Base-by-base conservation (phyloP, 1,284 basidiomycete genomes). In the Rhodotorula glutinis region DNA sequence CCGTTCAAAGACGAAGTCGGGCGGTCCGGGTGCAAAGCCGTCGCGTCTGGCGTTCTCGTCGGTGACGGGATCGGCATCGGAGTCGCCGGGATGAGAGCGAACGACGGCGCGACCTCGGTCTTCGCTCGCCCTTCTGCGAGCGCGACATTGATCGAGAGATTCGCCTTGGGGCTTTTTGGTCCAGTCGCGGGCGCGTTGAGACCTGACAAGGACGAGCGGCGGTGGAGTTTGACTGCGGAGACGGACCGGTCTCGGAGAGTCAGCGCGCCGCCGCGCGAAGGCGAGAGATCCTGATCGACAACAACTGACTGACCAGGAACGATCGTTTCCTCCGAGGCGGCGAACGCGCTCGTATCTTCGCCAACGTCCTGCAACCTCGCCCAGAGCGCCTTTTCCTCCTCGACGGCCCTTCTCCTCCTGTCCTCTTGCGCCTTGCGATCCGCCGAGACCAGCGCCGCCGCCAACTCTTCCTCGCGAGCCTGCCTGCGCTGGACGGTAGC, bases 21-120 rank as follows among this genome's bases (percentile, higher is more conserved):
- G 19, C 68, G 63, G 10, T 60, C 46, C 10, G 69, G 69, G 23
- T 67, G 67, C n/a, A 70, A 53, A 9, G 58, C 57, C 2, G 62
- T 29, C 10, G 44, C 43, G 46, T 68, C 66, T 2, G 59, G 66
- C 3, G 53, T 21, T 1, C 44, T 51, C 4, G 55, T 56, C 21
- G 66, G 66, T 33, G 58, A 54, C 25, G 63, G 68, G 23, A 62
- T 61, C 40, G 60, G 69, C 19, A 44, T 55, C 23, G 65, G 68
- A 3, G 65, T 69, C 0, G 68, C 57, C 13, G 68, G 68, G 27
- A 70, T 70, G 19, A 70, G 17, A 19, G 68, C 61, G 30, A 72
- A 61, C 7, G 60, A 62, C 7, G 65, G 65, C 0, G 69, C 55
- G 10, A 19, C 17, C 27, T 60, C 44, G 23, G 55, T 10, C 41